phyloP scores from a whole-genome alignment of 495 filamentous ascomycete species.

The Zalerion maritima region DNA sequence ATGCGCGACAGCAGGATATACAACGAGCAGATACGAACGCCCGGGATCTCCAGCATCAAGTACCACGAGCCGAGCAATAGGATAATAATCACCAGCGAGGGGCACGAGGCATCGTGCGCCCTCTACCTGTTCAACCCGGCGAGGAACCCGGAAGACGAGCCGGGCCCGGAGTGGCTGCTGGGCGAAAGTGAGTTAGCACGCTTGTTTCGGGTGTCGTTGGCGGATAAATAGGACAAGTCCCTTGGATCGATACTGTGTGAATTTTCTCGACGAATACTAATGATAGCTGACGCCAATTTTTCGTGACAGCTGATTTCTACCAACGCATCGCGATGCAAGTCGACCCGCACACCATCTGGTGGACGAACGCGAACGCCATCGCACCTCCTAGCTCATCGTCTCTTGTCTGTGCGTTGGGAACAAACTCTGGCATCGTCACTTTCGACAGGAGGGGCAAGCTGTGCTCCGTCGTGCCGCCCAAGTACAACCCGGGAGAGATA shows the following conservation, averaged over 20 bases:
- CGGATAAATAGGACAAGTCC: no score
- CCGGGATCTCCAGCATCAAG: conserved; percentile 15
- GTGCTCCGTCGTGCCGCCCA: not conserved
- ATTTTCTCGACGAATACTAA: no score
- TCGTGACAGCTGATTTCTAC: no score
- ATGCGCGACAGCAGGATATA: no score
- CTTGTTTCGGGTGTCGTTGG: no score
- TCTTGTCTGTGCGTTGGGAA: conserved; percentile 17
- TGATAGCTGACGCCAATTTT: no score
- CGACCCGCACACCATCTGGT: no score
- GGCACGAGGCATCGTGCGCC: not conserved
- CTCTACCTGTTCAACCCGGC: conserved; percentile 8
- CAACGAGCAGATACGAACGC: no score
- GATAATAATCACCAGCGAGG: conserved; percentile 15
- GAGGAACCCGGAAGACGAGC: not conserved
- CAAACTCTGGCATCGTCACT: conserved; percentile 14
- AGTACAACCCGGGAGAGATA: conserved; percentile 1
- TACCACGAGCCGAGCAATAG: conserved; percentile 13
- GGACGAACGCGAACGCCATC: no score
- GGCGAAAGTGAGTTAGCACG: conserved; percentile 3
- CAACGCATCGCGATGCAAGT: no score
- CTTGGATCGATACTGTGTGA: no score
- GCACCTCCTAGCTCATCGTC: no score
- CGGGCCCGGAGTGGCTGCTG: conserved; percentile 9
- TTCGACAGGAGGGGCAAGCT: conserved; percentile 2